Percentiles rank a stretch among this genome's conserved stretches.
Conservation (phyloP, 768 basidiomycete genomes). For the Hemileccinum impolitum region DNA sequence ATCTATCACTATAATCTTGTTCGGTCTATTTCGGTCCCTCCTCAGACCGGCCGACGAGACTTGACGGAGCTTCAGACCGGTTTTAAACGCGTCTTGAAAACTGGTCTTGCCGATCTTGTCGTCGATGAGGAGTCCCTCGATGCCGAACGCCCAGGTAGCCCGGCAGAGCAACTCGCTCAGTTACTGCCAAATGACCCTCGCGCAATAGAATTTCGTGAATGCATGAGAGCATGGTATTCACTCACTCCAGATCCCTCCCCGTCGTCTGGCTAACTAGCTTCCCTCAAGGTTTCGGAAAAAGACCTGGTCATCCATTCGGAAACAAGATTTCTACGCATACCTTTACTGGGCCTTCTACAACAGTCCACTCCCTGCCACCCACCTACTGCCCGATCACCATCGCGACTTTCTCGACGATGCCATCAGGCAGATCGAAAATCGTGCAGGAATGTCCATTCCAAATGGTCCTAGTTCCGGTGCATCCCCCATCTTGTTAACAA, state of each 20-base stretch:
- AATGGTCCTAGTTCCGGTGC: conserved; percentile 54
- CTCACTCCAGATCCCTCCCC: neutral
- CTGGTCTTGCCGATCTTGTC: conserved; percentile 56
- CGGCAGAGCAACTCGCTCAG: conserved; percentile 53
- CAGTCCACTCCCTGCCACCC: conserved; percentile 50
- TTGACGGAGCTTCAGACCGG: conserved; percentile 54
- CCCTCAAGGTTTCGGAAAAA: conserved; percentile 62
- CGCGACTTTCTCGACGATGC: conserved; percentile 54
- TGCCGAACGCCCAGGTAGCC: conserved; percentile 52
- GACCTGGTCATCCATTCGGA: conserved; percentile 69
- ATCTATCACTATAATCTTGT: conserved; percentile 57
- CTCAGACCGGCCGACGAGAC: conserved; percentile 44
- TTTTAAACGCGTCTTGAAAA: conserved; percentile 59
- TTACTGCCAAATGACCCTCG: conserved; percentile 65
- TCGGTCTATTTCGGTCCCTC: conserved; percentile 43
- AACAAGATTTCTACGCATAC: conserved; percentile 66
- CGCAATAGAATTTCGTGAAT: conserved; percentile 69
- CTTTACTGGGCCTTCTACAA: conserved; percentile 84
- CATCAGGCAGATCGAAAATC: conserved; percentile 62
- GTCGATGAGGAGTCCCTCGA: conserved; percentile 54
- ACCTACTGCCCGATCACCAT: conserved; percentile 45
- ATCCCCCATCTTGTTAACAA: conserved; percentile 62
- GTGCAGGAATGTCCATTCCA: conserved; percentile 62
- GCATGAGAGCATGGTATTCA: conserved; percentile 53
- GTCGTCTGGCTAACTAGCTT: neutral